These are phyloP conservation scores for Crithidia expoeki DNA, from an alignment of 208 protist genomes.

Conservation along the genomic window DNA sequence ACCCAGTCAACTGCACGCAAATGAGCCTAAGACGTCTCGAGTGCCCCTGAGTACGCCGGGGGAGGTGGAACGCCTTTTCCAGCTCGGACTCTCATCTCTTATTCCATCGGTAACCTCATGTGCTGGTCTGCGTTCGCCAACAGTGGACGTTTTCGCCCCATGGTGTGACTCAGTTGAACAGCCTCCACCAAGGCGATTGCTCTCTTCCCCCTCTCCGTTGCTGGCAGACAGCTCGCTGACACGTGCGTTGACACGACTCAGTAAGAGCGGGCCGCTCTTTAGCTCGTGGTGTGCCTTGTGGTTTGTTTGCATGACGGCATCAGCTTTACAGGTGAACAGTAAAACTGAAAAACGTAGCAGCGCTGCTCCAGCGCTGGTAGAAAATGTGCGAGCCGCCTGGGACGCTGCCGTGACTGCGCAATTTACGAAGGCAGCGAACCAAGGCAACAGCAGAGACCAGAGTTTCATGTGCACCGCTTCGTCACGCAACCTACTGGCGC, in stretches of 20 bases:
- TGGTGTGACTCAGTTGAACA: too few relatives aligned
- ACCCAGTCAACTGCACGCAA: too few relatives aligned
- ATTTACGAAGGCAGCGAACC: too few relatives aligned
- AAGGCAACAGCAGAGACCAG: background rate
- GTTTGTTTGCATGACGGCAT: constrained; percentile 14
- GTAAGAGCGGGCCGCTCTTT: constrained; percentile 26
- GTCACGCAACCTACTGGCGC: background rate
- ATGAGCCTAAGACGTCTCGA: background rate
- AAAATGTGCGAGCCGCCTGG: constrained; percentile 10
- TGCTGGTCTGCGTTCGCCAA: background rate
- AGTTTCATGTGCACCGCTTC: background rate
- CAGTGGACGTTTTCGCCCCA: constrained; percentile 7
- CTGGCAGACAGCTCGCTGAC: background rate
- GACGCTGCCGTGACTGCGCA: constrained; percentile 1
- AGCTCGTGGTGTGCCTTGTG: constrained; percentile 32
- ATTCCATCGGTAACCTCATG: background rate
- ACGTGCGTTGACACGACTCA: constrained; percentile 10
- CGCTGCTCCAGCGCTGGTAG: too few relatives aligned
- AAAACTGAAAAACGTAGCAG: too few relatives aligned
- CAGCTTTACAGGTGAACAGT: too few relatives aligned
- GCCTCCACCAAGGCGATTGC: too few relatives aligned
- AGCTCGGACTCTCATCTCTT: constrained; percentile 9
- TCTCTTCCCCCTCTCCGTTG: background rate
- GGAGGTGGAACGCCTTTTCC: constrained; percentile 29
- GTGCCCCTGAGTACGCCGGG: background rate